Evolutionary conservation across 73 alveolate genomes (phyloP).

Genomic region (Tetrahymena malaccensis): DNA sequence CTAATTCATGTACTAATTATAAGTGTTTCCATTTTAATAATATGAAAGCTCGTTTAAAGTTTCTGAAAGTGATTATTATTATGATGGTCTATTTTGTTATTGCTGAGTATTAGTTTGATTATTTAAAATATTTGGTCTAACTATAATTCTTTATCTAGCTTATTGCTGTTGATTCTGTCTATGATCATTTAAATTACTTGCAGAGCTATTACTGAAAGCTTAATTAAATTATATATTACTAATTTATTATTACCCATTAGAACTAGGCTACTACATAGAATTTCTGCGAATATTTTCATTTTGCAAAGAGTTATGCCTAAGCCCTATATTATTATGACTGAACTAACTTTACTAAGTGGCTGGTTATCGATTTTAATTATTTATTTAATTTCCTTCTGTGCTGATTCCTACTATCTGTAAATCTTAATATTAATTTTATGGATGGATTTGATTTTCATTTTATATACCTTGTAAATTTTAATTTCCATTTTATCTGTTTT

Average conservation of each 20-base stretch:
- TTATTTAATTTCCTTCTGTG: neutral
- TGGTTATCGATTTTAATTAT: neutral
- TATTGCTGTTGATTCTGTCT: neutral
- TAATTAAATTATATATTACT: neutral
- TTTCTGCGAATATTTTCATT: neutral
- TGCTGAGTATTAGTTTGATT: neutral
- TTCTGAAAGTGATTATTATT: neutral
- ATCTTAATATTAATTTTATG: neutral
- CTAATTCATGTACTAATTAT: neutral
- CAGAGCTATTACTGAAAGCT: neutral
- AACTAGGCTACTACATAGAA: neutral
- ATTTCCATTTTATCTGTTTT: neutral
- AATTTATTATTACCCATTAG: neutral
- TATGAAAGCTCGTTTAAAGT: neutral
- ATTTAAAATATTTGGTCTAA: neutral
- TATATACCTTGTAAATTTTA: neutral
- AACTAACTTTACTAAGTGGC: neutral
- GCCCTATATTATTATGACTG: neutral
- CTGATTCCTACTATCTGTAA: neutral
- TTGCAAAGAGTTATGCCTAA: neutral
- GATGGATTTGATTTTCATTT: neutral
- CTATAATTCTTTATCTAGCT: neutral
- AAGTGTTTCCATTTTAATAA: neutral
- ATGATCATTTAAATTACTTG: neutral
- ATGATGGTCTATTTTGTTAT: neutral